These are phyloP conservation scores for Wickerhamomyces pijperi DNA, from an alignment of 805 yeast species.

Conservation along the genomic window DNA sequence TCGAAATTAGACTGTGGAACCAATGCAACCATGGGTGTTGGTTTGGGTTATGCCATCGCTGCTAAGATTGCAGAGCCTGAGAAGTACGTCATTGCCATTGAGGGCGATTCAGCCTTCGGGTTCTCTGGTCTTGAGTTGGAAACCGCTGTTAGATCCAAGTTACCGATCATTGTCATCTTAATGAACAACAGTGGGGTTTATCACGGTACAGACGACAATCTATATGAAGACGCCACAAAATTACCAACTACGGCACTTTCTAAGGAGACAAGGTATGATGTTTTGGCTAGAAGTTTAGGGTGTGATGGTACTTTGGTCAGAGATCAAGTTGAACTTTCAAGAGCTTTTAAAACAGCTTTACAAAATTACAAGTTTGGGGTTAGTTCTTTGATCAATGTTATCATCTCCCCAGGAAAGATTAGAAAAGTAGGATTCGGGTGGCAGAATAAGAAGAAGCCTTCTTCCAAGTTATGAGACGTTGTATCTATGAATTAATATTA, in stretches of 20 bases:
- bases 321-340: conserved; percentile 28
- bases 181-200: conserved; percentile 70
- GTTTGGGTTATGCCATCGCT: conserved; percentile 59
- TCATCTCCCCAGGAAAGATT: conserved; percentile 48
- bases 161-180: conserved; percentile 48
- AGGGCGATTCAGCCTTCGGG: conserved; percentile 74
- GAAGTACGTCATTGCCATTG: conserved; percentile 42
- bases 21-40: conserved; percentile 71
- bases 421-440: conserved; percentile 53
- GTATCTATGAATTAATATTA: too few species aligned
- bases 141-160: conserved; percentile 43
- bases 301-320: conserved; percentile 38
- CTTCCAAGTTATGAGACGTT: conserved; percentile 6
- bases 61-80: conserved; percentile 37
- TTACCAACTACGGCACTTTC: conserved; percentile 53
- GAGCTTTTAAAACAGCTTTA: conserved; percentile 26
- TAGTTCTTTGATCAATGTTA: conserved; percentile 43
- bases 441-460: conserved; percentile 40
- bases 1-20: conserved; percentile 63
- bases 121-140: conserved; percentile 67
- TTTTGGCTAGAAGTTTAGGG: conserved; percentile 44
- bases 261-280: conserved; percentile 44
- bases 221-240: conserved; percentile 15
- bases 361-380: conserved; percentile 17
- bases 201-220: conserved; percentile 40